Percentiles rank a stretch among this genome's conserved stretches.
These are phyloP conservation scores for Thamnidium elegans DNA, from an alignment of 192 early-diverging fungal species.

Conservation along the genomic window DNA sequence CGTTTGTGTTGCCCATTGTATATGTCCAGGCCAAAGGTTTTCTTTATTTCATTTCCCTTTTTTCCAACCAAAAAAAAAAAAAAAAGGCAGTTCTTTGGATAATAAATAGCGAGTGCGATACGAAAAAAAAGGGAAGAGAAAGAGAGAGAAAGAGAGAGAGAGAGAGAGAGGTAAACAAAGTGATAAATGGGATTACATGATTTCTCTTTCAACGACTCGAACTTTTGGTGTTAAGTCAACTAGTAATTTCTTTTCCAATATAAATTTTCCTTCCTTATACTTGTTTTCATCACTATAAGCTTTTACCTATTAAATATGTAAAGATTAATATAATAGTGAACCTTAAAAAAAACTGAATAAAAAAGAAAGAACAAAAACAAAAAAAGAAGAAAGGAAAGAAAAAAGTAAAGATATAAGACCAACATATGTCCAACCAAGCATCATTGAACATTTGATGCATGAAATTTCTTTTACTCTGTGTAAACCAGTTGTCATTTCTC, in stretches of 20 bases:
- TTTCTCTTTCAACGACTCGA: no score
- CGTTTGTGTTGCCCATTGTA: no score
- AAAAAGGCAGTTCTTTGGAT: no score
- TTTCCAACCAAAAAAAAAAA: no score
- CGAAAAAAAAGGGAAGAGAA: no score
- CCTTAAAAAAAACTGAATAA: not conserved
- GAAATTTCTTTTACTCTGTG: conserved; percentile 28
- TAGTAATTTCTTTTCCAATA: conserved; percentile 29
- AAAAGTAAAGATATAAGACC: not conserved
- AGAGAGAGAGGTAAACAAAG: no score
- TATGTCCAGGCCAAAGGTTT: no score
- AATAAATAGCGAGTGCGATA: no score
- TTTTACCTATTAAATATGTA: conserved; percentile 25
- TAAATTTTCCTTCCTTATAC: conserved; percentile 39
- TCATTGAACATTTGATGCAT: conserved; percentile 29
- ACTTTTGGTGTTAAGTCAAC: conserved; percentile 9
- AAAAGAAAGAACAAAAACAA: not conserved
- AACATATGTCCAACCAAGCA: conserved; percentile 37
- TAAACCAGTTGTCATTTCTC: conserved; percentile 29
- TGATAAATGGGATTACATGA: no score
- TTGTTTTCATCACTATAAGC: conserved; percentile 33
- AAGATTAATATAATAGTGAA: conserved; percentile 3
- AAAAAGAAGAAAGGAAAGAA: not conserved
- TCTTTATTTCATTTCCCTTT: no score
- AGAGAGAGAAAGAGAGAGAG: no score